Percentiles rank a stretch among this genome's conserved stretches.
Evolutionary conservation across 2,329 filamentous ascomycete genomes (phyloP).

Genomic region (Paramyrothecium roridum): DNA sequence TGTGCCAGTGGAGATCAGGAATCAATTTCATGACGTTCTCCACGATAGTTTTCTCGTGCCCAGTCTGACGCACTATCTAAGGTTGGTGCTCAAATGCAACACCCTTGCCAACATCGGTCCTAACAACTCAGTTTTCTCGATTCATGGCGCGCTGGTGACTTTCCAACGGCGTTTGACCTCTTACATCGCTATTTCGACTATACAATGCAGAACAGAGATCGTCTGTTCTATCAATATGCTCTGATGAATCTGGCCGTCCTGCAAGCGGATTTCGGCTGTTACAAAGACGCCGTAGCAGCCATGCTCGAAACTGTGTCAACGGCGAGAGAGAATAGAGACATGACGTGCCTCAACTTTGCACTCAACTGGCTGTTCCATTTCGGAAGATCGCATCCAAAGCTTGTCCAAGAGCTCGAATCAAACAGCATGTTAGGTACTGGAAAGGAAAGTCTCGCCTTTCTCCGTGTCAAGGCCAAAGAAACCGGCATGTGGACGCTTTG

Average conservation of each 20-base stretch:
- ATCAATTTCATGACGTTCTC: conserved; percentile 67
- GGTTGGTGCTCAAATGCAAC: conserved; percentile 32
- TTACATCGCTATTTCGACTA: conserved; percentile 97
- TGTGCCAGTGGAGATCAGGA: conserved; percentile 70
- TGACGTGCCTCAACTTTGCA: conserved; percentile 89
- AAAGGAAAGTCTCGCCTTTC: conserved; percentile 76
- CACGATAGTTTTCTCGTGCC: conserved; percentile 66
- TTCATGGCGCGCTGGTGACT: conserved; percentile 87
- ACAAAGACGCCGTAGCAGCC: conserved; percentile 83
- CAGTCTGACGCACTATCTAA: conserved; percentile 73
- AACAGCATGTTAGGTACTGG: conserved; percentile 74
- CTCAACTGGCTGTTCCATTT: conserved; percentile 97
- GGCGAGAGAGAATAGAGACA: conserved; percentile 90
- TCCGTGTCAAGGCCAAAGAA: conserved; percentile 84
- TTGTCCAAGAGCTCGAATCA: conserved; percentile 68
- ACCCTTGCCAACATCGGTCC: neutral
- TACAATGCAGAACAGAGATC: conserved; percentile 80
- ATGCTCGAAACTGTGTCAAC: conserved; percentile 95
- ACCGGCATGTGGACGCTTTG: conserved; percentile 81
- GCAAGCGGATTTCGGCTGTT: conserved; percentile 92
- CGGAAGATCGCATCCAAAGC: conserved; percentile 75
- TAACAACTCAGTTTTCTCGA: conserved; percentile 69
- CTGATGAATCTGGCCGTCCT: conserved; percentile 89
- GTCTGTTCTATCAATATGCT: conserved; percentile 90
- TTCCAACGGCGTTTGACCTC: conserved; percentile 83